A percentile compares a stretch with the other conserved stretches of the same genome.
Evolutionary conservation across 1,284 basidiomycete genomes (phyloP).

Genomic region (Uromyces viciae-fabae): DNA sequence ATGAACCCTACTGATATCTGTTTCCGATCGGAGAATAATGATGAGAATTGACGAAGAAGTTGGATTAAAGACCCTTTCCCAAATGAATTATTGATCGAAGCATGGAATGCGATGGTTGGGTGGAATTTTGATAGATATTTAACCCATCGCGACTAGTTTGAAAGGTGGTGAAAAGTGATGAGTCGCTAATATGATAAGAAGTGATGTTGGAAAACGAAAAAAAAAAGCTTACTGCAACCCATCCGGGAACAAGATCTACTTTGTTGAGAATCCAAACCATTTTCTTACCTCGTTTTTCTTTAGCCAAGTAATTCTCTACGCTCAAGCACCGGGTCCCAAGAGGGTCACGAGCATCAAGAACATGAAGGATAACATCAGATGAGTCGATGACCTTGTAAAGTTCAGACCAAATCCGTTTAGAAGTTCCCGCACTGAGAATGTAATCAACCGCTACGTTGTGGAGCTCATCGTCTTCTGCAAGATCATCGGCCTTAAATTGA

Average conservation of each 20-base stretch:
- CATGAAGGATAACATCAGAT: slow-evolving; percentile 91
- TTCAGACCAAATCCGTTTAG: slow-evolving; percentile 91
- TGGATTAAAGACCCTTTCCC: slow-evolving; percentile 98
- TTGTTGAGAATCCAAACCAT: slow-evolving; percentile 97
- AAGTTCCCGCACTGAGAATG: slow-evolving; percentile 65
- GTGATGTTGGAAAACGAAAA: not conserved
- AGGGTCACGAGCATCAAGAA: slow-evolving; percentile 93
- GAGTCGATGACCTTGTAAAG: slow-evolving; percentile 99
- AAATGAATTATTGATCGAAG: slow-evolving; percentile 97
- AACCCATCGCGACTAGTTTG: slow-evolving; percentile 81
- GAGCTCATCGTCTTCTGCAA: slow-evolving; percentile 47
- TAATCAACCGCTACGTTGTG: slow-evolving; percentile 52
- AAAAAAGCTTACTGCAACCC: slow-evolving; percentile 80
- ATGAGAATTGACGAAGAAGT: slow-evolving; percentile 91
- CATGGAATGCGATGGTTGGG: slow-evolving; percentile 96
- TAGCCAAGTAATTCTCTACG: slow-evolving; percentile 85
- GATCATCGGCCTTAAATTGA: slow-evolving; percentile 48
- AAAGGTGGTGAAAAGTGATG: slow-evolving; percentile 27
- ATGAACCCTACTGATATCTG: slow-evolving; percentile 98
- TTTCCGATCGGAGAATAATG: slow-evolving; percentile 96
- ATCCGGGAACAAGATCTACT: slow-evolving; percentile 95
- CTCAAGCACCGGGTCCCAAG: slow-evolving; percentile 95
- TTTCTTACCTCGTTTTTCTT: slow-evolving; percentile 97
- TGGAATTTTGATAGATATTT: slow-evolving; percentile 90
- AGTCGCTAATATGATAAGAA: too few relatives aligned